Conservation (phyloP, 352 stramenopile species). For the Blastocystis sp. region DNA sequence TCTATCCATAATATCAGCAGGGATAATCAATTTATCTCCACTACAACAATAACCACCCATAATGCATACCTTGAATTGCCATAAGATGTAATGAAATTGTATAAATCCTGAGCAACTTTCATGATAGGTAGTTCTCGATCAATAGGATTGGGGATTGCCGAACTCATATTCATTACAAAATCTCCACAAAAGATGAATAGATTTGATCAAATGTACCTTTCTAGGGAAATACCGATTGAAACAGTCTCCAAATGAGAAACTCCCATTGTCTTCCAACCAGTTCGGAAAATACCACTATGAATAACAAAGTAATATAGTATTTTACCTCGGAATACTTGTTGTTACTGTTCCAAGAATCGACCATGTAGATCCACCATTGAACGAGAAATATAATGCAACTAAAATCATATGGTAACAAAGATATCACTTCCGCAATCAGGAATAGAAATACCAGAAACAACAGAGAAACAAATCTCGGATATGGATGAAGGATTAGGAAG, state of each 20-base stretch:
- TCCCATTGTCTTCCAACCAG: conserved; percentile 25
- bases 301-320: neutral
- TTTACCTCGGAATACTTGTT: neutral
- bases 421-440: conserved; percentile 12
- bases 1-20: conserved; percentile 19
- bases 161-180: conserved; percentile 34
- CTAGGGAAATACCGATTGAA: conserved; percentile 35
- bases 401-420: neutral
- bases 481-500: conserved; percentile 21
- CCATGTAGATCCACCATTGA: neutral
- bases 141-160: neutral
- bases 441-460: conserved; percentile 12
- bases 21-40: neutral
- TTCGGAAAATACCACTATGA: conserved; percentile 51
- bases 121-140: conserved; percentile 38
- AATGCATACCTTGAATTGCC: neutral
- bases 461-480: conserved; percentile 33
- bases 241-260: neutral
- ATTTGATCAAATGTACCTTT: neutral
- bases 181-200: neutral
- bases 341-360: conserved; percentile 20
- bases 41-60: neutral
- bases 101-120: conserved; percentile 46
- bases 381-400: conserved; percentile 49
- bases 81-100: conserved; percentile 55